Evolutionary conservation across 495 filamentous ascomycete genomes (phyloP), one percentile per base, ranked within the genome.

Genomic region (Saxophila tyrrhenica): DNA sequence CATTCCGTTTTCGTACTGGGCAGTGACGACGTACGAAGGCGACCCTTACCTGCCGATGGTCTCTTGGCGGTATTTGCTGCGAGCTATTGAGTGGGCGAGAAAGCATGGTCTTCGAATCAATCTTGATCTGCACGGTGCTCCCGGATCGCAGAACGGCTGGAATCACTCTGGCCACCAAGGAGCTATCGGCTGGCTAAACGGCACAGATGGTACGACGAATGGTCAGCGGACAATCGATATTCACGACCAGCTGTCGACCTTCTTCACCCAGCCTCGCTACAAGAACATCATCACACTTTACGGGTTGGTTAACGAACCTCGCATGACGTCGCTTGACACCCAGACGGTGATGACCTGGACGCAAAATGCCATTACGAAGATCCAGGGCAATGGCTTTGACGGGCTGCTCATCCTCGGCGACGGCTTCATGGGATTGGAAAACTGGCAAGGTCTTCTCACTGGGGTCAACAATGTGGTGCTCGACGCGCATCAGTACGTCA

Each of bases 1-100:
- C 47, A 94, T 99, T 35, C 89, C 84, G 1, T 97, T 85, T 66
- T 85, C 85, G 1, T 99, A 99, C 74, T 99, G 94, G 94, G 88
- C 89, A 0, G 82, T 97, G 1, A 80, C 78, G 44, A 87, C 84
- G 0, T 94, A 94, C 65, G 81, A 85, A 29, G 85, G 76, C 17
- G 92, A 99, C 63, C 86, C 89, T 1, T 99, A 94, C 64, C 78
- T 99, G 21, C 78, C 84, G 25, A 82, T 89, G 55, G 87, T 85
- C 25, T 81, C 85, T 0, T 99, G 92, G 92, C 78, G 94, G 15
- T 99, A 99, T 66, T 82, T 99, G 0, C 77, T 99, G 1, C 82
- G 94, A 23, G 86, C 76, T 2, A 94, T 99, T 60, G 94, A 99
- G 62, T 97, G 85, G 70, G 84, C 84, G 25, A 81, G 94, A n/a